Evolutionary conservation across 768 basidiomycete species (phyloP), one percentile per base, ranked within the genome.

Genomic region (Trametes maxima): DNA sequence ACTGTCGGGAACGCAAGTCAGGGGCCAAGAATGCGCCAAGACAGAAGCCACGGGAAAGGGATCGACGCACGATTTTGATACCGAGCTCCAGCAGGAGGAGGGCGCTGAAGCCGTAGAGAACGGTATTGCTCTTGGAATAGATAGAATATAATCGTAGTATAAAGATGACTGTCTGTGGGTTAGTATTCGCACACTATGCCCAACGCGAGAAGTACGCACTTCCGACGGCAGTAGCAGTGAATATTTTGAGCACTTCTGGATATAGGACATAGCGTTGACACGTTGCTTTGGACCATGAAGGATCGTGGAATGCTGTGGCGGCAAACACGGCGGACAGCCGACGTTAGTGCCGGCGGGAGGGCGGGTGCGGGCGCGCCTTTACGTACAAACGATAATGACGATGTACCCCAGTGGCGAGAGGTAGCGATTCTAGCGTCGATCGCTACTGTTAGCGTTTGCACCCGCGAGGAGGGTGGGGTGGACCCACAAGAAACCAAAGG

Each of bases 381-480:
- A 69, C 68, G 57, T 55, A 67, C 68, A 62, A 21, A 70, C 69
- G 51, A 68, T 70, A 25, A 70, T 62, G 36, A 70, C 65, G 55
- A 70, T 67, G 60, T 68, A 70, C 24, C 67, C 69, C 28, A 70
- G 62, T 6, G 69, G 67, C 7, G 67, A 65, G 25, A 68, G 39
- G 59, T 70, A 70, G 52, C 69, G 67, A 43, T 70, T 70, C 69
- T 70, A 62, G 49, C 22, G 47, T 24, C 49, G 56, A 48, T 50
- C 57, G 37, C 16, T 6, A 16, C 13, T 21, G 57, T 51, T 43
- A 58, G 48, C 40, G 24, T 35, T 33, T 17, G 21, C 5, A 12
- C 21, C 35, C 22, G 28, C 12, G 53, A 50, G 43, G 10, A 1
- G 21, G 45, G 13, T 5, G 36, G 19, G n/a, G 35, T 12, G 44